Conservation (phyloP, 345 rosid genomes). For the Acer saccharum region DNA sequence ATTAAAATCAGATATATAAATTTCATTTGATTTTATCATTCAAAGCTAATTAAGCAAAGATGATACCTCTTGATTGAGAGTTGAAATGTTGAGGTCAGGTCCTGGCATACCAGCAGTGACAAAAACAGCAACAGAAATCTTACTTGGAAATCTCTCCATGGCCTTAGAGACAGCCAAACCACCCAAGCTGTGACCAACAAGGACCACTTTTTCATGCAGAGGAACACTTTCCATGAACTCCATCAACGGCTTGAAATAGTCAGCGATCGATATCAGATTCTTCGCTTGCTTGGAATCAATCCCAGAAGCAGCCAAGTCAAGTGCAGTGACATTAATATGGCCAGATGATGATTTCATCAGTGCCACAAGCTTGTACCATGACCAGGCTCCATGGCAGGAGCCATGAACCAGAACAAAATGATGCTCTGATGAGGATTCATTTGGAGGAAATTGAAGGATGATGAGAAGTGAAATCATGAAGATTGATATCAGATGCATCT, state of each 20-base stretch:
- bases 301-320: slow-evolving; percentile 45
- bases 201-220: slow-evolving; percentile 32
- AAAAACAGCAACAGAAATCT: slow-evolving; percentile 34
- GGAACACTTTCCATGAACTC: slow-evolving; percentile 31
- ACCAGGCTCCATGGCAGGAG: slow-evolving; percentile 46
- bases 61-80: slow-evolving; percentile 34
- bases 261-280: slow-evolving; percentile 24
- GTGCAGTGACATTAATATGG: slow-evolving; percentile 34
- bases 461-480: background rate
- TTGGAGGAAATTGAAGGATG: background rate
- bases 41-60: too few relatives aligned
- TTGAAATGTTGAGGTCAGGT: slow-evolving; percentile 35
- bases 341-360: slow-evolving; percentile 28
- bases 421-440: background rate
- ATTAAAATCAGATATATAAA: background rate
- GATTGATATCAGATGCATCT: background rate
- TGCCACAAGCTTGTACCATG: slow-evolving; percentile 38
- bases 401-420: slow-evolving; percentile 51
- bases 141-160: slow-evolving; percentile 41
- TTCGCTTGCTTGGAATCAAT: slow-evolving; percentile 28
- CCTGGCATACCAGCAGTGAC: slow-evolving; percentile 44
- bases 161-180: slow-evolving; percentile 41
- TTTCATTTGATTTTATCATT: background rate
- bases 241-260: slow-evolving; percentile 37
- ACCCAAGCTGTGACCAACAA: slow-evolving; percentile 46